Evolutionary conservation across 805 yeast genomes (phyloP).

Genomic region (Schwanniomyces pseudopolymorphus): DNA sequence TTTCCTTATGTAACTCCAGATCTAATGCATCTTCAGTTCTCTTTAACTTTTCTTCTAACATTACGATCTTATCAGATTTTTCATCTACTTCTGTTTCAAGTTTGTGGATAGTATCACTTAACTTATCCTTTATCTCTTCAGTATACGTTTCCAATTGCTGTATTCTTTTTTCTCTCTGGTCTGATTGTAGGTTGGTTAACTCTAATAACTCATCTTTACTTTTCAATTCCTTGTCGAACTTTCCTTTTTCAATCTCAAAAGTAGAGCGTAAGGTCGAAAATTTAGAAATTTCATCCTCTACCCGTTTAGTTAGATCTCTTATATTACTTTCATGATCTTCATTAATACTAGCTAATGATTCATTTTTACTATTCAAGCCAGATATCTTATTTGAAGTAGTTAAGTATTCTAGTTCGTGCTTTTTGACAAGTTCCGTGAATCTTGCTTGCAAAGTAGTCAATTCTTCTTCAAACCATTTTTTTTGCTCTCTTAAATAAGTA

Average conservation of each 20-base stretch:
- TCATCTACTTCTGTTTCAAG: conserved; percentile 33
- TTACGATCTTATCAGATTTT: conserved; percentile 31
- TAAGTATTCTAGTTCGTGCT: conserved; percentile 37
- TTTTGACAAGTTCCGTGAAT: conserved; percentile 37
- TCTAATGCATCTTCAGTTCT: conserved; percentile 43
- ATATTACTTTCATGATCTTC: conserved; percentile 40
- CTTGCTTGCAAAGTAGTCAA: conserved; percentile 33
- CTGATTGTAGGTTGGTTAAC: conserved; percentile 52
- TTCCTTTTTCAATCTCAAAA: conserved; percentile 48
- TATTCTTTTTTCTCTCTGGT: conserved; percentile 53
- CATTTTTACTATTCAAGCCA: conserved; percentile 23
- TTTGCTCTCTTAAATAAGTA: conserved; percentile 32
- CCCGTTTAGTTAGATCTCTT: conserved; percentile 46
- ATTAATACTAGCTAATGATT: conserved; percentile 33
- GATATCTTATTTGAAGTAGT: conserved; percentile 27
- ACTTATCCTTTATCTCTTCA: conserved; percentile 38
- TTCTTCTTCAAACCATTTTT: conserved; percentile 41
- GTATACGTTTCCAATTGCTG: conserved; percentile 50
- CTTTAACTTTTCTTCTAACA: conserved; percentile 34
- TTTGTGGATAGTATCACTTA: conserved; percentile 34
- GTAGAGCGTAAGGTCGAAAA: conserved; percentile 21
- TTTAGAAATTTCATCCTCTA: conserved; percentile 23
- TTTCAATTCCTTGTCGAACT: conserved; percentile 33
- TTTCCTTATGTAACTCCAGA: conserved; percentile 36
- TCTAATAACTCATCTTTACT: conserved; percentile 61